These are phyloP conservation scores for Fusarium beomiforme DNA, from an alignment of 2,329 filamentous ascomycete genomes.

Conservation along the genomic window DNA sequence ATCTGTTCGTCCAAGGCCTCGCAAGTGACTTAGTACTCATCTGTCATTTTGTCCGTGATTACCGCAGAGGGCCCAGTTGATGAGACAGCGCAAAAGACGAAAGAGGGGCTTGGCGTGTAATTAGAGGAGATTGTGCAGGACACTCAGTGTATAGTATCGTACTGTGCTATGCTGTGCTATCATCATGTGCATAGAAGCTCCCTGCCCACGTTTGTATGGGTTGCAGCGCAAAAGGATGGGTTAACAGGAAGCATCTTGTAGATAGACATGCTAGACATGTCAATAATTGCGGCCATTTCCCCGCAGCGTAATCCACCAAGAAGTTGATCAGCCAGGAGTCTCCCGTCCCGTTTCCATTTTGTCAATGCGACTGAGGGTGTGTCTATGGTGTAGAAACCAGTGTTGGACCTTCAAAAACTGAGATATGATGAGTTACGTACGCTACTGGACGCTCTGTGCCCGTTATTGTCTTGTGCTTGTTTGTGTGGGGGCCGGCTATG, in stretches of 20 bases:
- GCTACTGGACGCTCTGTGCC: constrained; percentile 29
- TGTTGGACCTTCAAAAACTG: constrained; percentile 36
- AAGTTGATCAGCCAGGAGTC: constrained; percentile 7
- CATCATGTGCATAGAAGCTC: neutral
- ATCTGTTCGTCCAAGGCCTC: neutral
- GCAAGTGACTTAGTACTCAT: neutral
- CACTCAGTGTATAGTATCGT: neutral
- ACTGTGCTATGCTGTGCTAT: neutral
- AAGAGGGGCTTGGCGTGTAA: neutral
- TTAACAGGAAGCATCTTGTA: constrained; percentile 11
- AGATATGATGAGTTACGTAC: constrained; percentile 33
- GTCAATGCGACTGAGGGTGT: constrained; percentile 21
- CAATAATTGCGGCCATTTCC: constrained; percentile 20
- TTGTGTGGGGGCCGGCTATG: constrained; percentile 26
- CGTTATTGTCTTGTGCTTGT: constrained; percentile 10
- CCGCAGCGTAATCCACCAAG: constrained; percentile 28
- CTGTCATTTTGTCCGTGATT: neutral
- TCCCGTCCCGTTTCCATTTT: constrained; percentile 23
- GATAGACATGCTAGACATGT: constrained; percentile 15
- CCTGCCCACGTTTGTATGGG: constrained; percentile 22
- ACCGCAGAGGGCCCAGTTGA: neutral
- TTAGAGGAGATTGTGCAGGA: neutral
- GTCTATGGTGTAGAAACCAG: constrained; percentile 11
- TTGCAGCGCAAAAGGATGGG: constrained; percentile 12
- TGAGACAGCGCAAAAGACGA: neutral